These are phyloP conservation scores for Ganoderma sp. DNA, from an alignment of 1,284 basidiomycete genomes.

Conservation along the genomic window DNA sequence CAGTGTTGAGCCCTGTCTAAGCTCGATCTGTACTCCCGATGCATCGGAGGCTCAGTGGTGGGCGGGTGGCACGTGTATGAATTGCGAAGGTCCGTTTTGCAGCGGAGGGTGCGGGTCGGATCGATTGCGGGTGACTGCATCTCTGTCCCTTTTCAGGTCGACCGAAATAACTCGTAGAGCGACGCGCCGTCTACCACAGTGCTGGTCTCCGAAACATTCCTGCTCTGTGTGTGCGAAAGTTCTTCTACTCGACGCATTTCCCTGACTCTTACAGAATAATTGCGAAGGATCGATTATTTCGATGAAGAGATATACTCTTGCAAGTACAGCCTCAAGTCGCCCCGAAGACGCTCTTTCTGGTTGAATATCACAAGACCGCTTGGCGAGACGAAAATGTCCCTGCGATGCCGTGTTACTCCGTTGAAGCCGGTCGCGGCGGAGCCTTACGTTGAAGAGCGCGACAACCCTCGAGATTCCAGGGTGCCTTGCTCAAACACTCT, in stretches of 20 bases:
- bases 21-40: neutral
- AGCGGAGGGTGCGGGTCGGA: slow-evolving; percentile 4
- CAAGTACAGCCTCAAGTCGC: neutral
- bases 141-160: neutral
- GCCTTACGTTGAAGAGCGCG: neutral
- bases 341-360: neutral
- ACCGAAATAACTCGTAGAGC: neutral
- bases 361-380: neutral
- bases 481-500: neutral
- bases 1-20: neutral
- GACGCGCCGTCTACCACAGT: neutral
- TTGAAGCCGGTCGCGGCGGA: slow-evolving; percentile 1
- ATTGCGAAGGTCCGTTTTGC: slow-evolving; percentile 3
- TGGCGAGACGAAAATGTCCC: neutral
- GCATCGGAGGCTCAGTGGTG: neutral
- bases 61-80: neutral
- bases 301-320: neutral
- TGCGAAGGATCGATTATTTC: neutral
- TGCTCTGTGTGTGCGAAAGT: too few species aligned
- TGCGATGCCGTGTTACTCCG: neutral
- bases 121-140: neutral
- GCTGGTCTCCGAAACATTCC: neutral
- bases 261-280: neutral
- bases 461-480: neutral
- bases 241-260: neutral